Percentiles rank a stretch among this genome's conserved stretches.
Conservation (phyloP, 179 eudicot species). For the Silene noctiflora region DNA sequence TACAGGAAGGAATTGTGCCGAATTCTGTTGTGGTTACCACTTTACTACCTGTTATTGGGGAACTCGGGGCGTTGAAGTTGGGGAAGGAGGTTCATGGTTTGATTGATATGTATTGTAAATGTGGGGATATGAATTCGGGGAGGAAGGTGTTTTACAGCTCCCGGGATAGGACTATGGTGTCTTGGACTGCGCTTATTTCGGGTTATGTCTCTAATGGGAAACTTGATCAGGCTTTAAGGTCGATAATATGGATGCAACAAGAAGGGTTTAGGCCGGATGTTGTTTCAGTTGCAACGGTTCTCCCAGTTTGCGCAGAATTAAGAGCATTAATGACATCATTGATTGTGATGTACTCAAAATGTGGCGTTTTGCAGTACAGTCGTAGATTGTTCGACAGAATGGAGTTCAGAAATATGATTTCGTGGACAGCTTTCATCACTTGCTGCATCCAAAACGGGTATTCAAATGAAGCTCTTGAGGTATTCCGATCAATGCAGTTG, state of each 20-base stretch:
- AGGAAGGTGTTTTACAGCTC: conserved; percentile 64
- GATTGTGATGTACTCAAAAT: conserved; percentile 86
- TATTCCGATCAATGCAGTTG: conserved; percentile 72
- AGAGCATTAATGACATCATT: conserved; percentile 63
- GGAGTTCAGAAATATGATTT: conserved; percentile 63
- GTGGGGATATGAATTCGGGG: conserved; percentile 69
- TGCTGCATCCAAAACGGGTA: conserved; percentile 41
- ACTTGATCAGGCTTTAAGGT: conserved; percentile 75
- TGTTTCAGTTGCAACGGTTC: conserved; percentile 71
- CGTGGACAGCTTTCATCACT: conserved; percentile 80
- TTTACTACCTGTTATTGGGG: conserved; percentile 69
- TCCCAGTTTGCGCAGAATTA: conserved; percentile 66
- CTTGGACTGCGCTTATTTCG: conserved; percentile 85
- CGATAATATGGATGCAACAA: conserved; percentile 87
- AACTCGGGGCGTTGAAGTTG: conserved; percentile 44
- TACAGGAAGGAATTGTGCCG: conserved; percentile 42
- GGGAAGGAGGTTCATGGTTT: conserved; percentile 83
- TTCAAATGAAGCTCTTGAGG: conserved; percentile 49
- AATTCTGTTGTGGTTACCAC: conserved; percentile 72
- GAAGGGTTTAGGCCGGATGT: conserved; percentile 87
- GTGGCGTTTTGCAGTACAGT: conserved; percentile 51
- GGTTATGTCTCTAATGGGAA: conserved; percentile 70
- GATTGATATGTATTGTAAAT: conserved; percentile 92
- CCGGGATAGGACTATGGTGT: conserved; percentile 55
- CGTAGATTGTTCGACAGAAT: conserved; percentile 44